Base-by-base conservation (phyloP, 1,284 basidiomycete species). In the Mycena sp. region DNA sequence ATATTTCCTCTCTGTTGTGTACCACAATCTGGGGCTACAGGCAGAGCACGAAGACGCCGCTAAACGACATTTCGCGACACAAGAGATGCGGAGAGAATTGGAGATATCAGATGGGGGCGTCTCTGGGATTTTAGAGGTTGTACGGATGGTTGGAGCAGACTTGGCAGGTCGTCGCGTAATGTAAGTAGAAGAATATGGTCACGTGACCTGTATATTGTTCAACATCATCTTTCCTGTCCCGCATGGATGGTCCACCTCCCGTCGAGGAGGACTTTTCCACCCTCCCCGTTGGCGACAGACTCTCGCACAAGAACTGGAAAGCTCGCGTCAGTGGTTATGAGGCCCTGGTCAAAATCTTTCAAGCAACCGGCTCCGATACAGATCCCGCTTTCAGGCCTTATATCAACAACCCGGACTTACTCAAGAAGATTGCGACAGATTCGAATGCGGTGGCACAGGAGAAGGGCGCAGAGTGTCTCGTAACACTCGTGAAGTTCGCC, bases 221-320 rank as follows among this genome's bases (percentile, higher is more conserved):
- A 48, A 56, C 52, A 48, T 51, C 35, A 28, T 50, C 23, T 32
- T 16, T 28, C 23, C 23, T 28, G 9, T 21, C 71, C 76, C 75
- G 67, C 70, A 96, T 96, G 95, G 94, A 96, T 78, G 95, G 93
- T 66, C 89, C 90, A 70, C 91, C 92, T 69, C 93, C 94, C 57
- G 90, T 86, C 74, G 96, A 98, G 82, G 96, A 98, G 81, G 96
- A 99, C 81, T 98, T 97, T 77, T 90, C 90, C 61, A 77, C 85
- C 55, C 87, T 98, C 63, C 82, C 95, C 26, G 85, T 99, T 58
- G 80, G 88, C 38, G 95, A 98, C 68, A 82, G 97, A 49, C 88
- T 98, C 65, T 80, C 86, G 12, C 94, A 97, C 84, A 99, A 98
- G 86, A 96, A 97, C 74, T 99, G 97, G 97, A 99, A 99, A 80